These are phyloP conservation scores for Cryptococcus sp. DNA, from an alignment of 1,284 basidiomycete genomes.

Conservation along the genomic window DNA sequence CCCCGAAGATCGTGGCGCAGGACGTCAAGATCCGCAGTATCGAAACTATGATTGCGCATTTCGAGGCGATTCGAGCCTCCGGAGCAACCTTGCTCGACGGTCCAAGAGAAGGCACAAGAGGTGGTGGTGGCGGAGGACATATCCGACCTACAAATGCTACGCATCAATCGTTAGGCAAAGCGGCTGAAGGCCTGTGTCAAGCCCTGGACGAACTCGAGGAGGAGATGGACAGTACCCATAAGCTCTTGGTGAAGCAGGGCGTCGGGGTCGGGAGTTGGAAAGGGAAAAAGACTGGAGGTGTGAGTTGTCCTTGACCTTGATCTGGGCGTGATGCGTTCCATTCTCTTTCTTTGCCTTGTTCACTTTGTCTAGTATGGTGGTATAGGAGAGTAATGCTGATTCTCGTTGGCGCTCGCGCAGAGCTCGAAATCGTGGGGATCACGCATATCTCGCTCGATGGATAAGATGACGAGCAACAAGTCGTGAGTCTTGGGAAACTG, in stretches of 20 bases:
- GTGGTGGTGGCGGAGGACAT: slow-evolving; percentile 58
- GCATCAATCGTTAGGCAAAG: slow-evolving; percentile 63
- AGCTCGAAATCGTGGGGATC: slow-evolving; percentile 65
- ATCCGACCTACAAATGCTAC: no score
- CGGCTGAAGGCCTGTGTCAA: slow-evolving; percentile 58
- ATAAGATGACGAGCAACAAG: slow-evolving; percentile 87
- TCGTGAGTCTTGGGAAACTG: slow-evolving; percentile 62
- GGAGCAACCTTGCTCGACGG: slow-evolving; percentile 59
- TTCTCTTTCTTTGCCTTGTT: neutral
- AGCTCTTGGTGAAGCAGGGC: slow-evolving; percentile 88
- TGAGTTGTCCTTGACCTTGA: slow-evolving; percentile 49
- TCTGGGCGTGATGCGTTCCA: neutral
- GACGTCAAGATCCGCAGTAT: slow-evolving; percentile 40
- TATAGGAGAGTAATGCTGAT: slow-evolving; percentile 18
- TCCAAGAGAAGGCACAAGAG: slow-evolving; percentile 1
- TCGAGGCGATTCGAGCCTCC: slow-evolving; percentile 28
- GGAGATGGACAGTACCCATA: slow-evolving; percentile 78
- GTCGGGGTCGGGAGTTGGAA: slow-evolving; percentile 62
- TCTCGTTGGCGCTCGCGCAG: slow-evolving; percentile 3
- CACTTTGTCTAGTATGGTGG: neutral
- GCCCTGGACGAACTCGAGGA: slow-evolving; percentile 72
- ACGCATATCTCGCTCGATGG: slow-evolving; percentile 77
- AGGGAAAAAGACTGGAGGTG: slow-evolving; percentile 75
- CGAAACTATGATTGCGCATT: slow-evolving; percentile 29
- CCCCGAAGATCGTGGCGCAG: slow-evolving; percentile 33